Conservation (phyloP, 768 basidiomycete genomes). For the Russula virescens region DNA sequence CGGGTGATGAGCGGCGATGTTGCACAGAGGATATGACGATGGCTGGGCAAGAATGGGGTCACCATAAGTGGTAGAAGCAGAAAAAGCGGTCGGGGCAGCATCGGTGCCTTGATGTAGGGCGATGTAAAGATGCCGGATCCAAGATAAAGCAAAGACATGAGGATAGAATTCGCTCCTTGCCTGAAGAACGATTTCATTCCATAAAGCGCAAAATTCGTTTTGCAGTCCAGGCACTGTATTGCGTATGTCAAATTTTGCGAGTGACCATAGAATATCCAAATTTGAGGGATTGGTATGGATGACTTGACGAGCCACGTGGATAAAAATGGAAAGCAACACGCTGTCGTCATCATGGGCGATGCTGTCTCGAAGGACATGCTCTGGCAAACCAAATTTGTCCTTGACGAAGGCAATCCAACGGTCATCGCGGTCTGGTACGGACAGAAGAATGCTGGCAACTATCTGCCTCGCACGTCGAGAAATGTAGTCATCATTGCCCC, state of each 20-base stretch:
- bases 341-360: neutral
- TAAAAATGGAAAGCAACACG: neutral
- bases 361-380: neutral
- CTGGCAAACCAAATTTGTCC: neutral
- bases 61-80: neutral
- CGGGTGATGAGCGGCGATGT: neutral
- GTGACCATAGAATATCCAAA: neutral
- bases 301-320: neutral
- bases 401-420: neutral
- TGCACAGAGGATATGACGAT: neutral
- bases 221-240: neutral
- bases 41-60: neutral
- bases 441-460: neutral
- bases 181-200: neutral
- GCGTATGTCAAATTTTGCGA: neutral
- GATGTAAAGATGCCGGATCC: neutral
- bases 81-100: neutral
- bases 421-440: neutral
- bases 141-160: neutral
- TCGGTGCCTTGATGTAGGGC: neutral
- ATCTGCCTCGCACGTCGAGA: neutral
- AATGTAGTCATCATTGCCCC: neutral
- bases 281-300: neutral
- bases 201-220: neutral
- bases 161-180: neutral